A percentile compares a stretch with the other conserved stretches of the same genome.
Evolutionary conservation across 2,329 filamentous ascomycete species (phyloP).

Genomic region (Alternaria panax): DNA sequence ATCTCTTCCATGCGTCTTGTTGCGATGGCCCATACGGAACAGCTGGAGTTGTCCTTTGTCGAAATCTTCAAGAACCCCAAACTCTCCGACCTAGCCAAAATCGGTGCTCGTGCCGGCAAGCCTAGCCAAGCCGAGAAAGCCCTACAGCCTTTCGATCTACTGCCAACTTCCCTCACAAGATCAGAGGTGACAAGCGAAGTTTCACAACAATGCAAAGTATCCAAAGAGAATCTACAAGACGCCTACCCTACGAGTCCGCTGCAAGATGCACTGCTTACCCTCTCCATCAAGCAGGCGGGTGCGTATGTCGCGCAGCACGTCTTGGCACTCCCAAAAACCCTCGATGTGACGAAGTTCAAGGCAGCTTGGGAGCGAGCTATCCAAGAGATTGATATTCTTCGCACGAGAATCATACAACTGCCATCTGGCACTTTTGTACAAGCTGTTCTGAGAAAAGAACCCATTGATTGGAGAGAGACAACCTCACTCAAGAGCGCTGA

Average conservation of each 20-base stretch:
- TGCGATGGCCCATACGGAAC: constrained; percentile 36
- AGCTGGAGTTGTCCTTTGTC: constrained; percentile 38
- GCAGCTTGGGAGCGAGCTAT: constrained; percentile 57
- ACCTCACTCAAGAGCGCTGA: constrained; percentile 29
- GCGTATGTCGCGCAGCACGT: constrained; percentile 59
- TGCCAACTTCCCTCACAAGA: constrained; percentile 16
- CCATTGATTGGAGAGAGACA: constrained; percentile 34
- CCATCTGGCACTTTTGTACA: constrained; percentile 40
- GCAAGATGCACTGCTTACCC: constrained; percentile 56
- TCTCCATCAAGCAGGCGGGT: constrained; percentile 57
- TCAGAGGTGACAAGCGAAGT: constrained; percentile 31
- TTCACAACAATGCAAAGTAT: constrained; percentile 30
- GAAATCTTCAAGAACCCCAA: constrained; percentile 45
- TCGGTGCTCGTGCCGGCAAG: constrained; percentile 18
- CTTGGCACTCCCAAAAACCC: constrained; percentile 47
- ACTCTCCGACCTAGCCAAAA: constrained; percentile 40
- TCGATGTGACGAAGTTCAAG: constrained; percentile 56
- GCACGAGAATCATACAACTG: constrained; percentile 52
- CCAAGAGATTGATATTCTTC: constrained; percentile 56
- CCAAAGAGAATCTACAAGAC: constrained; percentile 45
- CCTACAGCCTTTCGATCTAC: constrained; percentile 34
- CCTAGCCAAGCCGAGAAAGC: constrained; percentile 10
- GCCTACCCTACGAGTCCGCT: constrained; percentile 53
- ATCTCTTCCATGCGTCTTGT: constrained; percentile 44
- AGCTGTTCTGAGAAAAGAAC: constrained; percentile 37